These are phyloP conservation scores for Arthrobotrys musiformis DNA, from an alignment of 2,329 filamentous ascomycete species.

Conservation along the genomic window DNA sequence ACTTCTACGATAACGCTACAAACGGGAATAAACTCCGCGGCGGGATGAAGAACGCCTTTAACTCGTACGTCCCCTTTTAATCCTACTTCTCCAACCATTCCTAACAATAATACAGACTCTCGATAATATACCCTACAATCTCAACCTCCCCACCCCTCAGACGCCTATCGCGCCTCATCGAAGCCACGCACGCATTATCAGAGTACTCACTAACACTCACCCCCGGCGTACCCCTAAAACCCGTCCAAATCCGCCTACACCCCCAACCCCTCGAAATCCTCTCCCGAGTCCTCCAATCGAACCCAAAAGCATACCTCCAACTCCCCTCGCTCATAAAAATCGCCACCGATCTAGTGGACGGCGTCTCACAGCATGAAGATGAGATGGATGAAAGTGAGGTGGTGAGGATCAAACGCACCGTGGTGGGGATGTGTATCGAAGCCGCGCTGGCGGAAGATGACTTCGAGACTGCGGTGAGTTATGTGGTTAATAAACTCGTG, in stretches of 20 bases:
- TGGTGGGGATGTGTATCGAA: constrained; percentile 83
- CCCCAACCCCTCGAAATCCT: constrained; percentile 79
- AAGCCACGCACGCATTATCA: constrained; percentile 78
- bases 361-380: constrained; percentile 66
- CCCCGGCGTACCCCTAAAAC: constrained; percentile 81
- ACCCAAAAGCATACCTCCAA: constrained; percentile 77
- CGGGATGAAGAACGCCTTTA: constrained; percentile 79
- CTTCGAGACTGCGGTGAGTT: constrained; percentile 88
- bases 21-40: constrained; percentile 82
- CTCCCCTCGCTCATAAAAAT: constrained; percentile 78
- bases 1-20: constrained; percentile 78
- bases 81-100: too few relatives aligned
- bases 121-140: constrained; percentile 56
- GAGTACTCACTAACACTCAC: constrained; percentile 81
- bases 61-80: constrained; percentile 70
- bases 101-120: constrained; percentile 57
- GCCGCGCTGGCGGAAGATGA: constrained; percentile 79
- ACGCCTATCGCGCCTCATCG: constrained; percentile 73
- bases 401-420: constrained; percentile 73
- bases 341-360: constrained; percentile 73
- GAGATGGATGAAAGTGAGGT: constrained; percentile 61
- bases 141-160: constrained; percentile 66
- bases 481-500: constrained; percentile 76
- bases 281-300: constrained; percentile 78
- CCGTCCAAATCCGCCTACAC: constrained; percentile 80